A percentile compares a stretch with the other conserved stretches of the same genome.
Evolutionary conservation across 2,329 filamentous ascomycete species (phyloP).

Genomic region (Pseudogymnoascus sp.): DNA sequence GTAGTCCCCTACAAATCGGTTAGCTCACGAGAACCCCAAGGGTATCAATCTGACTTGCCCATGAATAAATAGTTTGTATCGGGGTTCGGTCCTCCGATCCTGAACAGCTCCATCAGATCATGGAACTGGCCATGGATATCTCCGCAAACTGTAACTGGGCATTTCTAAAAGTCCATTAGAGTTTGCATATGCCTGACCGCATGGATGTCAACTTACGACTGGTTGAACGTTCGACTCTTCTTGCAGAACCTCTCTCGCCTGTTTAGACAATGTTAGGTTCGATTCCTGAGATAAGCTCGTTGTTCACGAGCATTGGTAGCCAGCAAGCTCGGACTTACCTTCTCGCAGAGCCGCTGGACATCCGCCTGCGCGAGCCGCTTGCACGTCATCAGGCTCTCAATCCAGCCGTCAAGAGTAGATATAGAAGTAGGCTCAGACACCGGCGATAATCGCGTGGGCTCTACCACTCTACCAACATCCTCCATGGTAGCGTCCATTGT

Average conservation of each 20-base stretch:
- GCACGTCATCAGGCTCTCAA: slow-evolving; percentile 96
- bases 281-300: not conserved
- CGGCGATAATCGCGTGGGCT: slow-evolving; percentile 68
- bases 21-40: not conserved
- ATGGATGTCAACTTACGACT: slow-evolving; percentile 59
- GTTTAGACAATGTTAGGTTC: slow-evolving; percentile 11
- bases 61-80: slow-evolving; percentile 98
- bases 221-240: slow-evolving; percentile 98
- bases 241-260: slow-evolving; percentile 94
- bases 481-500: slow-evolving; percentile 98
- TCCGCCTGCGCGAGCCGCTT: slow-evolving; percentile 95
- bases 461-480: slow-evolving; percentile 82
- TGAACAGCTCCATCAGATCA: slow-evolving; percentile 93
- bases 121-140: slow-evolving; percentile 97
- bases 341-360: slow-evolving; percentile 94
- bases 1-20: slow-evolving; percentile 64
- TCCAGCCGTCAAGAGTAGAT: slow-evolving; percentile 93
- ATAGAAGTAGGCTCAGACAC: slow-evolving; percentile 81
- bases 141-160: slow-evolving; percentile 56
- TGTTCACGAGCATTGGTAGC: not conserved
- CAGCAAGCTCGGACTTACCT: slow-evolving; percentile 53
- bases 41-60: slow-evolving; percentile 47
- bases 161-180: slow-evolving; percentile 10
- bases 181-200: not conserved
- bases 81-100: slow-evolving; percentile 86